Conservation (phyloP, 179 eudicot species). For the Amaranthus tricolor region DNA sequence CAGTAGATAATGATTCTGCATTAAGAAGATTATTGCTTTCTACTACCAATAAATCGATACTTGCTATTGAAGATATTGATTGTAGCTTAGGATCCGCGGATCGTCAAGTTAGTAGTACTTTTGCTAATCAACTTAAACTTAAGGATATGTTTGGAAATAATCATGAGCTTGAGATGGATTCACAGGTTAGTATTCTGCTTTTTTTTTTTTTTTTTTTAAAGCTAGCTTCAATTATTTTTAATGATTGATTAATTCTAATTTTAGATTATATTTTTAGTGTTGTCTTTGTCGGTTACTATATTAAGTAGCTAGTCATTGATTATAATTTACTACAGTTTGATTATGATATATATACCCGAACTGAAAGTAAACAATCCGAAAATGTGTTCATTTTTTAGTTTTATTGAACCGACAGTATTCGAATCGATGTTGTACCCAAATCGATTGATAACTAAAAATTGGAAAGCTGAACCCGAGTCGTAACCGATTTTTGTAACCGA, state of each 20-base stretch:
- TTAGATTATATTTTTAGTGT: neutral
- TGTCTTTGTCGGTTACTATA: no score
- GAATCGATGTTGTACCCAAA: no score
- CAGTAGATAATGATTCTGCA: slow-evolving; percentile 26
- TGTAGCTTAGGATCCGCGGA: slow-evolving; percentile 33
- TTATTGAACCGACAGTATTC: no score
- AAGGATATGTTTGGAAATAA: neutral
- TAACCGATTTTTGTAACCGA: no score
- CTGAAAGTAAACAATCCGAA: no score
- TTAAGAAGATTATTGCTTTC: slow-evolving; percentile 37
- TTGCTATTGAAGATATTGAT: slow-evolving; percentile 44
- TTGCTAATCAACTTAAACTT: neutral
- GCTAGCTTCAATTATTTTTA: neutral
- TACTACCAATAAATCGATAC: slow-evolving; percentile 33
- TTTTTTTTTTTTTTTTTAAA: neutral
- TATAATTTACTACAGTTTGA: no score
- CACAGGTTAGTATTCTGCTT: slow-evolving; percentile 12
- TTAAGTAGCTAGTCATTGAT: no score
- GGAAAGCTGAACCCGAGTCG: no score
- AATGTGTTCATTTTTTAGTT: no score
- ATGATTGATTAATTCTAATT: neutral
- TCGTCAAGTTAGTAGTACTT: slow-evolving; percentile 12
- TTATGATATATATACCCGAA: no score
- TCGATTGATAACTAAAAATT: no score
- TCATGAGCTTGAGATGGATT: neutral